Base-by-base conservation (phyloP, 164 flowering plant species). In the Magnolia sinica region DNA sequence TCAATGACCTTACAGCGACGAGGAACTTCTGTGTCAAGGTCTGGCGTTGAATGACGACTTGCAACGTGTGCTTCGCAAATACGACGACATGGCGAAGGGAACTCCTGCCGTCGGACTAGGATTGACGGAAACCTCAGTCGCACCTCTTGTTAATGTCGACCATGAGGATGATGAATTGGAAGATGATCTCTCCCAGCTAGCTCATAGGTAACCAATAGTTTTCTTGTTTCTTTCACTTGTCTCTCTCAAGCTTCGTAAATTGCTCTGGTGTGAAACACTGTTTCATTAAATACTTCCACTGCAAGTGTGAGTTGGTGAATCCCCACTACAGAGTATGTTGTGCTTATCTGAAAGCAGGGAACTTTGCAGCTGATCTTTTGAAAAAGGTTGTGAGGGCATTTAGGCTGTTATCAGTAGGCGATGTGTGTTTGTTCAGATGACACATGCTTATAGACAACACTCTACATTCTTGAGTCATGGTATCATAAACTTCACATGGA, bases 91-190 rank as follows among this genome's bases (percentile, higher is more conserved):
- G 70, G 87, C 79, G 18, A 89, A 88, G 73, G 97, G 94, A 76
- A 79, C 78, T 22, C 72, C 83, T 45, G 76, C 55, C 0, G 73
- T 59, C 45, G 84, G 71, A 61, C 78, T 58, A 76, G 73, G 71
- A 68, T 16, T 3, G 10, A 19, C 71, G 11, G 71, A 31, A 29
- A 68, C 45, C 29, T 14, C 49, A 24, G 85, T 83, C 75, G 76
- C 86, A 59, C 88, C 93, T 61, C 86, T 89, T 73, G 83, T 88
- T 77, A 87, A 89, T 86, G 87, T 90, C 71, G 87, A 84, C 80
- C 97, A 89, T 71, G 99, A 94, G 80, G 96, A 91, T 79, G 98
- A 94, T 78, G 98, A 92, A 63, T 84, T 93, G 52, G 99, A 96
- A 75, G 99, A 94, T 81, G 98, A 96, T 77, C 90, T 90, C 83